Base-by-base conservation (phyloP, 2,329 filamentous ascomycete species). In the Lanzia echinophila region DNA sequence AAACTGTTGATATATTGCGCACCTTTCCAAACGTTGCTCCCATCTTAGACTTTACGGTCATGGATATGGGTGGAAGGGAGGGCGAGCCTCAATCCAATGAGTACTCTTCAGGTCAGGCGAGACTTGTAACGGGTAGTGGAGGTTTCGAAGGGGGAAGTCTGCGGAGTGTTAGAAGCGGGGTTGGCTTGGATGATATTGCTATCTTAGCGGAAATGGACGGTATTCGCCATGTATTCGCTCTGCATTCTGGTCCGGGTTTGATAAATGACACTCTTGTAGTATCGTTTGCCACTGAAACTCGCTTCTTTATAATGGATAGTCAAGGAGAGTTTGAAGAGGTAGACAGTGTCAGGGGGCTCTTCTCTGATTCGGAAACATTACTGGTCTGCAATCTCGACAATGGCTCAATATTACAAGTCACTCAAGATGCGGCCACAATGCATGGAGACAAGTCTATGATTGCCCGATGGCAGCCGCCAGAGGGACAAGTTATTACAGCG, bases 101-200 rank as follows among this genome's bases (percentile, higher is more conserved):
- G 58, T 99, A 96, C 65, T 95, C 91, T 0, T 96, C 92, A 0
- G 94, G 94, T 0, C 92, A 99, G 70, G 91, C 94, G 44, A 82
- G 91, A 38, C 88, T 99, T 57, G 90, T 99, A 11, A 91, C 92
- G 2, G 92, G 90, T 0, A 96, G 91, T 53, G 94, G 94, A 28
- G 90, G 88, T 0, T 94, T 89, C 67, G 84, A 88, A 60, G 90
- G 96, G 64, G 94, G 94, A 17, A 92, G 87, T 53, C 72, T 99
- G 50, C 79, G 94, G 56, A 96, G 90, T 66, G 89, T 99, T 20
- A 81, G 94, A 52, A 97, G 92, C 67, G 95, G 94, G 47, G 91
- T 99, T 48, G 91, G 91, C 0, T 79, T 97, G 49, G 90, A 96
- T 67, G 90, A 96, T 53, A 73, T 91, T 15, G 92, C 90, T 19